Evolutionary conservation across 2,329 filamentous ascomycete species (phyloP).

Genomic region (Cladosporium velox): DNA sequence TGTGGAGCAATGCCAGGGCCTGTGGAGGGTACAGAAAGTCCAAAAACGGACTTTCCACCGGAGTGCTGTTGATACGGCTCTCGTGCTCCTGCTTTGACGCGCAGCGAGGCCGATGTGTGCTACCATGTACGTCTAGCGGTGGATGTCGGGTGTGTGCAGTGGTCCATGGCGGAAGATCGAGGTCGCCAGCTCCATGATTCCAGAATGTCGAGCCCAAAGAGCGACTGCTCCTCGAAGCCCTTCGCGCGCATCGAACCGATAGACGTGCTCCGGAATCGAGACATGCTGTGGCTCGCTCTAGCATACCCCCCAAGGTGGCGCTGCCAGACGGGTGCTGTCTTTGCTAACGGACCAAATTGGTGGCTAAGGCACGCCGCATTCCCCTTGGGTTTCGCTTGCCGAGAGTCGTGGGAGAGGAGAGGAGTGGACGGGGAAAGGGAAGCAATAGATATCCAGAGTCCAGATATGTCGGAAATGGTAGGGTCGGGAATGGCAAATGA

Average conservation of each 20-base stretch:
- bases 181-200: slow-evolving; percentile 55
- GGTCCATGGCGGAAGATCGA: slow-evolving; percentile 41
- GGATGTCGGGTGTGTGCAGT: background rate
- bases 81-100: background rate
- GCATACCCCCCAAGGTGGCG: slow-evolving; percentile 47
- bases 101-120: background rate
- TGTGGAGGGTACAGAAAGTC: slow-evolving; percentile 53
- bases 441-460: background rate
- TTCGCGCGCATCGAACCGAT: slow-evolving; percentile 47
- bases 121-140: slow-evolving; percentile 1
- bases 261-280: slow-evolving; percentile 58
- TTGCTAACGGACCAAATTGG: background rate
- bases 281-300: slow-evolving; percentile 61
- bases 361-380: slow-evolving; percentile 7
- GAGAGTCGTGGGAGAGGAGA: background rate
- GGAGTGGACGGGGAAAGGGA: background rate
- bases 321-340: slow-evolving; percentile 4
- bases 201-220: slow-evolving; percentile 58
- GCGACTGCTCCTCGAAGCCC: slow-evolving; percentile 47
- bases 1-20: slow-evolving; percentile 43
- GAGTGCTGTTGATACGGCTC: background rate
- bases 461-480: background rate
- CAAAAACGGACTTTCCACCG: slow-evolving; percentile 35
- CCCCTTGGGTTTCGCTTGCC: background rate
- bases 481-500: background rate